Conservation (phyloP, 768 basidiomycete species). For the Tulasnella sp. region DNA sequence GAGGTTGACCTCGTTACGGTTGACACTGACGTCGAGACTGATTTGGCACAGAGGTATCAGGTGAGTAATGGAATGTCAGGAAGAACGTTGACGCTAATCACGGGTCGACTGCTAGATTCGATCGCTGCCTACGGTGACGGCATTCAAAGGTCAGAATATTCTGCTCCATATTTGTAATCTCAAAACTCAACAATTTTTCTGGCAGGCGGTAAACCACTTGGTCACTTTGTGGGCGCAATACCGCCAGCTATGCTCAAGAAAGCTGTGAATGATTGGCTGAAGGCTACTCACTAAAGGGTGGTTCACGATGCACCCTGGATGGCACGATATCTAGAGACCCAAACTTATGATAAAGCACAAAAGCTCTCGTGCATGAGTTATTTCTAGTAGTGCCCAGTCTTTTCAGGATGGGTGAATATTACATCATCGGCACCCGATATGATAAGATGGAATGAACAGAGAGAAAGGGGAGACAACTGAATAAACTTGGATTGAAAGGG, state of each 20-base stretch:
- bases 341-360: background rate
- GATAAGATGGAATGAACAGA: too few species aligned
- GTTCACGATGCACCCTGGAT: constrained; percentile 15
- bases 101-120: constrained; percentile 36
- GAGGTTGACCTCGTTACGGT: constrained; percentile 62
- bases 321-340: background rate
- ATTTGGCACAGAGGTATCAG: constrained; percentile 39
- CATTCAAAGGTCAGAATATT: too few species aligned
- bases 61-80: constrained; percentile 25
- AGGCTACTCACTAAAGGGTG: constrained; percentile 19
- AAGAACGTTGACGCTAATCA: constrained; percentile 5
- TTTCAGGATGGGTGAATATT: too few species aligned
- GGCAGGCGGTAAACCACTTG: constrained; percentile 45
- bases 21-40: constrained; percentile 34
- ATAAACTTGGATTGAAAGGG: background rate
- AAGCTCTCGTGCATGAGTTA: constrained; percentile 5
- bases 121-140: constrained; percentile 70
- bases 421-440: too few species aligned
- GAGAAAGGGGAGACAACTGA: constrained; percentile 7
- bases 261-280: constrained; percentile 34
- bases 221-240: constrained; percentile 50
- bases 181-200: too few species aligned
- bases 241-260: constrained; percentile 32
- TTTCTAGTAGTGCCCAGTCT: background rate
- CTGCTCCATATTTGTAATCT: too few species aligned